Conservation (phyloP, 108 stramenopile species). For the Mayamaea pseudoterrestris region DNA sequence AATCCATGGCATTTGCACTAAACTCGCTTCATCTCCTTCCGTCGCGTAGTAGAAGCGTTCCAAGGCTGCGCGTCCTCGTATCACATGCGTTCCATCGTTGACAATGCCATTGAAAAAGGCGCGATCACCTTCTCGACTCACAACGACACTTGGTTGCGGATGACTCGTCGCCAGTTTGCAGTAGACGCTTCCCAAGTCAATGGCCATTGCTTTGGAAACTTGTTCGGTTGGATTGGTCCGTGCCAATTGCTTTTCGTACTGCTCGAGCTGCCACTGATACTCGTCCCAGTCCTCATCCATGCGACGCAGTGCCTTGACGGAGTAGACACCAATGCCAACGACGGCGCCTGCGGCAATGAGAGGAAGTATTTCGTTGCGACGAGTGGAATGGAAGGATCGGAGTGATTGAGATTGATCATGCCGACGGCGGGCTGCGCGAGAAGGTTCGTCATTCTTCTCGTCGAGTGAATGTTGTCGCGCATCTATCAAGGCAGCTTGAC, state of each 20-base stretch:
- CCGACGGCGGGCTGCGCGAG: too few species aligned
- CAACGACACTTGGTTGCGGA: constrained; percentile 21
- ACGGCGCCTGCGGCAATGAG: constrained; percentile 37
- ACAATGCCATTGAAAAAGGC: constrained; percentile 37
- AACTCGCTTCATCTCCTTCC: neutral
- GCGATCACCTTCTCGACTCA: constrained; percentile 51
- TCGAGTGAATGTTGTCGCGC: too few species aligned
- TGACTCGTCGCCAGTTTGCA: constrained; percentile 31
- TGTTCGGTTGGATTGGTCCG: constrained; percentile 3
- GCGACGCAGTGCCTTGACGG: constrained; percentile 49
- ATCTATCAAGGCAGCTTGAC: too few species aligned
- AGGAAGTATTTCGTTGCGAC: constrained; percentile 45
- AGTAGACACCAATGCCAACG: constrained; percentile 31
- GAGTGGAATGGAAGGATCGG: constrained; percentile 55
- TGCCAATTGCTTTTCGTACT: constrained; percentile 34
- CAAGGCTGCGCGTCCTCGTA: constrained; percentile 28
- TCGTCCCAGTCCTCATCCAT: constrained; percentile 79
- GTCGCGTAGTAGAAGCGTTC: constrained; percentile 26
- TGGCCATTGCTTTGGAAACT: constrained; percentile 40
- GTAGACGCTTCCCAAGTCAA: constrained; percentile 59
- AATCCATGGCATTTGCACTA: neutral
- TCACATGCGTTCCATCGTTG: neutral
- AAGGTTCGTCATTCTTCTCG: too few species aligned
- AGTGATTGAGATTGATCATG: too few species aligned
- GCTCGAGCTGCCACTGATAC: constrained; percentile 50